Evolutionary conservation across 148 eudicot species (phyloP).

Genomic region (Hydrangea macrophylla): DNA sequence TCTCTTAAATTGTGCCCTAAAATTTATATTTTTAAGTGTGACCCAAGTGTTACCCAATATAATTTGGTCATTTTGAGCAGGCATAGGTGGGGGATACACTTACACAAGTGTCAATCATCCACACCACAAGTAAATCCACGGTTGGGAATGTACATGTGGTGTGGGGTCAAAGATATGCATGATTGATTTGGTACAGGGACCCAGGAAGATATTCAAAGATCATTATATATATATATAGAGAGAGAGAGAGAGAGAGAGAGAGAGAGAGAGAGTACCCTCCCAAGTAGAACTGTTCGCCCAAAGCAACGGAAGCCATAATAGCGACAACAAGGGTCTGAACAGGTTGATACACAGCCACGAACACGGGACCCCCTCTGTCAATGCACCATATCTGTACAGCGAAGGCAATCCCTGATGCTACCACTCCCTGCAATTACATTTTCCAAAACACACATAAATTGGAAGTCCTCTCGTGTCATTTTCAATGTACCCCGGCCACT

Average conservation of each 20-base stretch:
- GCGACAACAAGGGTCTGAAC: slow-evolving; percentile 99
- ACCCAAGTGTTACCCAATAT: too few species aligned
- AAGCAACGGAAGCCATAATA: slow-evolving; percentile 77
- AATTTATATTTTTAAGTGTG: too few species aligned
- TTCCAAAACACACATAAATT: too few species aligned
- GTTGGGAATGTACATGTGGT: neutral
- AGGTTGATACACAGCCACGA: slow-evolving; percentile 97
- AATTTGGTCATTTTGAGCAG: neutral
- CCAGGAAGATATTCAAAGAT: neutral
- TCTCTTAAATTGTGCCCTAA: too few species aligned
- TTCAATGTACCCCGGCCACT: too few species aligned
- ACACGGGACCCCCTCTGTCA: slow-evolving; percentile 94
- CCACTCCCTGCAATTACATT: slow-evolving; percentile 70
- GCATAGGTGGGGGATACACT: too few species aligned
- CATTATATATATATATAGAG: neutral
- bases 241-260: slow-evolving; percentile 16
- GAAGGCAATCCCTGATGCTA: slow-evolving; percentile 99
- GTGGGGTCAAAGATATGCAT: slow-evolving; percentile 9
- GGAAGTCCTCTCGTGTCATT: too few species aligned
- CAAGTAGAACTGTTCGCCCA: slow-evolving; percentile 94
- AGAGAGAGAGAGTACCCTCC: slow-evolving; percentile 62
- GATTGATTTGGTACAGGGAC: slow-evolving; percentile 4
- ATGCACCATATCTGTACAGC: slow-evolving; percentile 99
- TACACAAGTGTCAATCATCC: neutral
- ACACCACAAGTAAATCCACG: neutral